Percentiles rank a stretch among this genome's conserved stretches.
Evolutionary conservation across 208 protist genomes (phyloP).

Genomic region (Endotrypanum monterogeii): DNA sequence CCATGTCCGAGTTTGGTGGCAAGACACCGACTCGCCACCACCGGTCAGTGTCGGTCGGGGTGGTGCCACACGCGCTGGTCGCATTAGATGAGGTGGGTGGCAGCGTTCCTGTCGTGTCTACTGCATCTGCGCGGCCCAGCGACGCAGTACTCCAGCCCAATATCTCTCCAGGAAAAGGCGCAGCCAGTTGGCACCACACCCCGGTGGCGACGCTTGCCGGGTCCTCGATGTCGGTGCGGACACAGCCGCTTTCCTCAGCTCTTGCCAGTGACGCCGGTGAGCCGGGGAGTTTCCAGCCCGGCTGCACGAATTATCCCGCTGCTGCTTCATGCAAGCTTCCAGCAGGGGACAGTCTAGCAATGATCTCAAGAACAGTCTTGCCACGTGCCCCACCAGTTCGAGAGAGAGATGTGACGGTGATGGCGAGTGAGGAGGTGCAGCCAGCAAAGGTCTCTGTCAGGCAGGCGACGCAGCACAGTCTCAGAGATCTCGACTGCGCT

Average conservation of each 20-base stretch:
- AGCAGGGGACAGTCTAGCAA: background rate
- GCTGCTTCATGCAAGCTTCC: background rate
- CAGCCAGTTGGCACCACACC: background rate
- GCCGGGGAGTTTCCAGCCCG: background rate
- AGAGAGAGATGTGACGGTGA: background rate
- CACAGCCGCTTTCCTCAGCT: background rate
- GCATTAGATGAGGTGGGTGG: background rate
- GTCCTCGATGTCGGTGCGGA: background rate
- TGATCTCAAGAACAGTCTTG: background rate
- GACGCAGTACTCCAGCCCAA: background rate
- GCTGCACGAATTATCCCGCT: background rate
- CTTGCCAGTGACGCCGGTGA: background rate
- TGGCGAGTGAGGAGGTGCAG: conserved; percentile 8
- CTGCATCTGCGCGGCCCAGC: background rate
- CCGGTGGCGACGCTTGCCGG: background rate
- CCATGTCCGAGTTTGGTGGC: background rate
- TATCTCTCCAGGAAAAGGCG: background rate
- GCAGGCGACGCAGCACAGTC: background rate
- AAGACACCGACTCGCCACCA: background rate
- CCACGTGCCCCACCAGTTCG: background rate
- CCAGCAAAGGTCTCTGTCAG: background rate
- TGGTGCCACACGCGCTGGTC: background rate
- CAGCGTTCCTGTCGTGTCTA: background rate
- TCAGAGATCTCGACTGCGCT: background rate
- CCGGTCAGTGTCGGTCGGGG: background rate